These are phyloP conservation scores for Trapa incisa DNA, from an alignment of 345 rosid species.

Conservation along the genomic window DNA sequence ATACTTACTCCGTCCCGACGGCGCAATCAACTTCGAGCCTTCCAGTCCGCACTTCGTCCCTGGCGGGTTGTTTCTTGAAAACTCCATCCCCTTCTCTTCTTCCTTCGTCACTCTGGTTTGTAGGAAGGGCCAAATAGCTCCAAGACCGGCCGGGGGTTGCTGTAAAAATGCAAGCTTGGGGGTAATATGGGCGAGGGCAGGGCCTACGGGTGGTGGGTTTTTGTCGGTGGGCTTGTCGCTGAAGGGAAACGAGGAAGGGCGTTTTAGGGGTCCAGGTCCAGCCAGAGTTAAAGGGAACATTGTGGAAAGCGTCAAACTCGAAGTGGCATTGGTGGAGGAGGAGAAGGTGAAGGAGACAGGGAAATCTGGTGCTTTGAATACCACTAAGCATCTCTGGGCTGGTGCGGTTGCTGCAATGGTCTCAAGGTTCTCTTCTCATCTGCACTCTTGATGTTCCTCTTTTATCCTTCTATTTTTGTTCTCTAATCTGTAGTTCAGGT, in stretches of 20 bases:
- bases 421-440: slow-evolving; percentile 39
- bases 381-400: slow-evolving; percentile 74
- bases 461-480: too few species aligned
- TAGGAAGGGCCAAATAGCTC: slow-evolving; percentile 7
- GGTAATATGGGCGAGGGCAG: slow-evolving; percentile 14
- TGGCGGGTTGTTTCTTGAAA: slow-evolving; percentile 53
- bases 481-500: too few species aligned
- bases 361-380: slow-evolving; percentile 46
- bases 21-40: slow-evolving; percentile 21
- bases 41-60: slow-evolving; percentile 12
- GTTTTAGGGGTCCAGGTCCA: slow-evolving; percentile 24
- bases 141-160: slow-evolving; percentile 11
- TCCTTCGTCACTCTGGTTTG: slow-evolving; percentile 33
- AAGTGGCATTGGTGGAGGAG: slow-evolving; percentile 13
- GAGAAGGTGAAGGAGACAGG: slow-evolving; percentile 12
- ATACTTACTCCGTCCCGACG: slow-evolving; percentile 28
- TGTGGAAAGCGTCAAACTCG: slow-evolving; percentile 19
- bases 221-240: slow-evolving; percentile 59
- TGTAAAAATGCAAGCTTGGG: slow-evolving; percentile 18
- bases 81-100: slow-evolving; percentile 16
- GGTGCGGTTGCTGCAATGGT: slow-evolving; percentile 91
- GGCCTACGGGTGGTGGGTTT: slow-evolving; percentile 22
- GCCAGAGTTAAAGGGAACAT: slow-evolving; percentile 18
- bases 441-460: neutral
- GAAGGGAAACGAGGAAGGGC: slow-evolving; percentile 36